Conservation (phyloP, 2,329 filamentous ascomycete genomes). For the Fusarium tjaetaba region DNA sequence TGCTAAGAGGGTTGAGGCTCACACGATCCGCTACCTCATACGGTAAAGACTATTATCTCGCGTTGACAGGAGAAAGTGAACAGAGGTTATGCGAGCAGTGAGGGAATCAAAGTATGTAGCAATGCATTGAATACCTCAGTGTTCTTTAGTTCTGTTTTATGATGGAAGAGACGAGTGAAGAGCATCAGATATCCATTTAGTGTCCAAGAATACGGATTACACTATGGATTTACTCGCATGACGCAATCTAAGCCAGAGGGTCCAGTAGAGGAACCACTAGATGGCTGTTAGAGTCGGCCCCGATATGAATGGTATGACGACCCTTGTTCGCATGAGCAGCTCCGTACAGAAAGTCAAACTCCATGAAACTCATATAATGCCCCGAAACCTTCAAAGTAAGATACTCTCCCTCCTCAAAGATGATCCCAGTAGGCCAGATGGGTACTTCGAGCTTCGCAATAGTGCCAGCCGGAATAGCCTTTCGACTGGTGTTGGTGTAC, state of each 20-base stretch:
- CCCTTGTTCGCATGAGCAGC: neutral
- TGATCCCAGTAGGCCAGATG: neutral
- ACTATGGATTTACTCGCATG: rapidly evolving
- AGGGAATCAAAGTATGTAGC: neutral
- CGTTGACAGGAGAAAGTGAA: too few species aligned
- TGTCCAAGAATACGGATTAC: neutral
- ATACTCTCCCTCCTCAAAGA: neutral
- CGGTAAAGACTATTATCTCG: too few species aligned
- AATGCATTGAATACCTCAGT: rapidly evolving
- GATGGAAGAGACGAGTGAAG: too few species aligned
- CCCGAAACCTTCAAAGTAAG: neutral
- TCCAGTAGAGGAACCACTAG: neutral
- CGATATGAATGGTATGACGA: neutral
- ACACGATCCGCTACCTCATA: too few species aligned
- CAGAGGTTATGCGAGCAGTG: too few species aligned
- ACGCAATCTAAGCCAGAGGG: neutral
- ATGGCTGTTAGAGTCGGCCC: neutral
- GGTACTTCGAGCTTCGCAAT: neutral
- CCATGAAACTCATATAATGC: conserved; percentile 1
- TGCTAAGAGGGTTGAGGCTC: too few species aligned
- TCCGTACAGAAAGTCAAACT: neutral
- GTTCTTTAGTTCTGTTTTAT: neutral
- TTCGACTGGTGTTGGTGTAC: neutral
- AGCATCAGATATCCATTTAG: rapidly evolving
- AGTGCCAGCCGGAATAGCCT: neutral